A percentile compares a stretch with the other conserved stretches of the same genome.
phyloP scores from a whole-genome alignment of 176 grass and related monocot species.

The Bolboschoenus planiculmis region DNA sequence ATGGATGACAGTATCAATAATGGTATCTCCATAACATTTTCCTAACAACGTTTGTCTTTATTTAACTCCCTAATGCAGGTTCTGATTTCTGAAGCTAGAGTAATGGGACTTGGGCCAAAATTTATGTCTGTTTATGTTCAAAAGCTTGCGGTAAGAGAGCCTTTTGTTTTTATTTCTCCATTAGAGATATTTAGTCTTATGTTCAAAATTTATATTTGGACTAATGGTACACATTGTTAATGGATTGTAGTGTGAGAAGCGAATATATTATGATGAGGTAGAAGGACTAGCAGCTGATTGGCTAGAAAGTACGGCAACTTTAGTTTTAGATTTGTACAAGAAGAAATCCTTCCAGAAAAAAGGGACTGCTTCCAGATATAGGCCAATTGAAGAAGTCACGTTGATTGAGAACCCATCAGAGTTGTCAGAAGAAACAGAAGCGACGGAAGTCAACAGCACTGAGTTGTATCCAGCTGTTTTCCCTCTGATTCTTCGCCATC shows the following conservation, averaged over 20 bases:
- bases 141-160: constrained; percentile 60
- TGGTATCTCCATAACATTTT: too few species aligned
- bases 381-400: constrained; percentile 59
- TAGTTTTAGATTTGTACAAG: constrained; percentile 62
- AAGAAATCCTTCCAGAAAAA: constrained; percentile 42
- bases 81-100: constrained; percentile 58
- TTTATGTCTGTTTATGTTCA: constrained; percentile 89
- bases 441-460: background rate
- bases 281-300: constrained; percentile 66
- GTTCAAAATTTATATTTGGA: background rate
- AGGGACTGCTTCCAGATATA: constrained; percentile 36
- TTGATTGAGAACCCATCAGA: constrained; percentile 66
- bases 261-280: constrained; percentile 94
- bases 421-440: constrained; percentile 32
- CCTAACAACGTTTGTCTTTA: background rate
- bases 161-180: constrained; percentile 10
- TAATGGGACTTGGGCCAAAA: constrained; percentile 82
- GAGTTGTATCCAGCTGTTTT: constrained; percentile 41
- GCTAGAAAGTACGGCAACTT: constrained; percentile 70
- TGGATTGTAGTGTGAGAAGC: constrained; percentile 57
- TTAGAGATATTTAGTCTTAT: background rate
- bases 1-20: too few species aligned
- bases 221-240: constrained; percentile 27
- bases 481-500: constrained; percentile 59
- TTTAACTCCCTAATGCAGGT: constrained; percentile 35